Base-by-base conservation (phyloP, 73 alveolate genomes). In the Paramecium sonneborni region DNA sequence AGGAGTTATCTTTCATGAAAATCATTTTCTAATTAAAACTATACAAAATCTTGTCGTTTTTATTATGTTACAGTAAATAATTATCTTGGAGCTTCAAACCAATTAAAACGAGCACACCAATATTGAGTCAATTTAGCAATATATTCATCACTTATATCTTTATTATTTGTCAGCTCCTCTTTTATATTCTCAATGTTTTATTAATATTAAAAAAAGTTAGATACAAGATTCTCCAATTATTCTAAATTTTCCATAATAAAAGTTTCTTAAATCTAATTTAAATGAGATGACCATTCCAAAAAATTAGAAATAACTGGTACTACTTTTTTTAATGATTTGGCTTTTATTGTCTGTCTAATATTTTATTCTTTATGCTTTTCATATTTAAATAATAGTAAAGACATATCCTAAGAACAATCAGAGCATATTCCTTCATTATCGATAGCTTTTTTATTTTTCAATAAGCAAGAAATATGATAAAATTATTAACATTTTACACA, bases 241-340 rank as follows among this genome's bases (percentile, higher is more conserved):
- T 79, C 90, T 43, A 79, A 43, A 79, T 79, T 79, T 41, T 79
- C 90, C 41, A 79, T 20, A 79, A 79, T 46, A 18, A 79, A 79
- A 43, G 90, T 79, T 44, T 79, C 7, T 15, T 79, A 79, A 9
- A 37, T 15, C 3, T 18, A 23, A 44, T 57, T 79, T 11, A 79
- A 11, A 8, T 23, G 10, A 9, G 44, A 26, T n/a, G 39, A 21
- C 46, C 46, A 79, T 39, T 79, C 74, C 18, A 79, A 44, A 34
- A 79, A 79, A 43, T 41, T 46, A 43, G 90, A 79, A 18, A 79
- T 32, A 18, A 43, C 41, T n/a, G 90, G 90, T n/a, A 79, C 69
- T 14, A 79, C 72, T 21, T 44, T 79, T 24, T 79, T 79, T 43
- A 79, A 37, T 18, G 69, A 39, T 26, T 79, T 79, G 1, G 90